A percentile compares a stretch with the other conserved stretches of the same genome.
Conservation (phyloP, 495 filamentous ascomycete species). For the Penicillium turbatum region DNA sequence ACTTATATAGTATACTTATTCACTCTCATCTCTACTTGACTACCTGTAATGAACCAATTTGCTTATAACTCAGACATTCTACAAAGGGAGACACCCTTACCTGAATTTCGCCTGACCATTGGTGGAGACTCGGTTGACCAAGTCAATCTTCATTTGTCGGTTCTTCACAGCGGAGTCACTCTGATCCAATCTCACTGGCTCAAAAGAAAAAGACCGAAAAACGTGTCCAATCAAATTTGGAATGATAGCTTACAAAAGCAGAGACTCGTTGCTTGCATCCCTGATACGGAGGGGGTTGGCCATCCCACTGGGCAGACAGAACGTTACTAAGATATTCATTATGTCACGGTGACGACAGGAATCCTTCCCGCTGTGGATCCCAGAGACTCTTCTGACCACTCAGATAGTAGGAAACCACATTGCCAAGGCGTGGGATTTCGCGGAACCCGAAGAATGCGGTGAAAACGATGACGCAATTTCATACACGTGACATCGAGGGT, state of each 20-base stretch:
- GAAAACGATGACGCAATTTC: conserved; percentile 14
- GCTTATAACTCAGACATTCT: background rate
- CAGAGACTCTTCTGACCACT: conserved; percentile 14
- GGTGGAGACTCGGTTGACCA: background rate
- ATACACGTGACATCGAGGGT: background rate
- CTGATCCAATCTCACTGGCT: background rate
- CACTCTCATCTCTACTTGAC: background rate
- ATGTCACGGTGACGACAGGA: conserved; percentile 36
- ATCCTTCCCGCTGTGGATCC: conserved; percentile 10
- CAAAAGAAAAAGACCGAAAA: background rate
- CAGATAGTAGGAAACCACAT: conserved; percentile 18
- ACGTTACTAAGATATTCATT: conserved; percentile 2
- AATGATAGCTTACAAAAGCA: conserved; percentile 9
- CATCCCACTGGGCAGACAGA: background rate
- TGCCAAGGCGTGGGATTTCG: background rate
- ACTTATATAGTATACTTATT: too few relatives aligned
- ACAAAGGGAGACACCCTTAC: background rate
- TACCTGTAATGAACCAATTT: background rate
- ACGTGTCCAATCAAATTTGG: background rate
- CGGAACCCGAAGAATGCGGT: conserved; percentile 11
- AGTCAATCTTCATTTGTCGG: background rate
- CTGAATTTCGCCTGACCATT: background rate
- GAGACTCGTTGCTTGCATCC: conserved; percentile 1
- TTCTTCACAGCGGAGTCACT: background rate
- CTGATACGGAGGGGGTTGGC: background rate